Base-by-base conservation (phyloP, 768 basidiomycete genomes). In the Xerocomellus intermedius region DNA sequence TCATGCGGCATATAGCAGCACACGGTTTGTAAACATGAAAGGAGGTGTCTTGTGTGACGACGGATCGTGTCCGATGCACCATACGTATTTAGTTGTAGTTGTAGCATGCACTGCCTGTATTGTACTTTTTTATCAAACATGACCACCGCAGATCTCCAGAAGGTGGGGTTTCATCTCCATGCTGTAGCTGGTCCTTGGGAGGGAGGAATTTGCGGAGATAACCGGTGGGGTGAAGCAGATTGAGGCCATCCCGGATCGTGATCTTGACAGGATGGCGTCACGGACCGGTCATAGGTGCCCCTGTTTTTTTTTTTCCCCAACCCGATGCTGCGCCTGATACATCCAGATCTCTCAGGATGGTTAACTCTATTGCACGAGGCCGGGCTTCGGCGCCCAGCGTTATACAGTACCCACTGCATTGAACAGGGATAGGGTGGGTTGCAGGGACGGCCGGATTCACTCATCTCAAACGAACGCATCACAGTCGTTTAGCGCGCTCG, bases 1-100 rank as follows among this genome's bases (percentile, higher is more conserved):
- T 87, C 58, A 83, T 87, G 82, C 78, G 84, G 12, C 81, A 85
- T 61, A 85, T 87, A 30, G 76, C 66, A 7, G 70, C 73, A 35
- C 72, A 83, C 58, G 70, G 77, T 42, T 58, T 80, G 51, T 80
- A 65, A 71, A 48, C 14, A 32, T 37, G 41, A 41, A 30, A 48
- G 28, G 46, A 8, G 35, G 35, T 17, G n/a, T 36, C 24, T 24
- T 24, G 30, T 22, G 13, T 13, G 22, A 48, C 37, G 46, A 16
- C 22, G 16, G 39, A 42, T 42, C 50, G 30, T n/a, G 52, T 37
- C 24, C 28, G 42, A 39, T 65, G 51, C 58, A 65, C 42, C 37
- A 52, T 58, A 51, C 38, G 38, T 4, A 48, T 32, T 17, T 39
- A 37, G 37, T 50, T 52, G 48, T 61, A 51, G 26, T 57, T 47